Evolutionary conservation across 768 basidiomycete genomes (phyloP), one percentile per base, ranked within the genome.

Genomic region (Hygrocybe punicea): DNA sequence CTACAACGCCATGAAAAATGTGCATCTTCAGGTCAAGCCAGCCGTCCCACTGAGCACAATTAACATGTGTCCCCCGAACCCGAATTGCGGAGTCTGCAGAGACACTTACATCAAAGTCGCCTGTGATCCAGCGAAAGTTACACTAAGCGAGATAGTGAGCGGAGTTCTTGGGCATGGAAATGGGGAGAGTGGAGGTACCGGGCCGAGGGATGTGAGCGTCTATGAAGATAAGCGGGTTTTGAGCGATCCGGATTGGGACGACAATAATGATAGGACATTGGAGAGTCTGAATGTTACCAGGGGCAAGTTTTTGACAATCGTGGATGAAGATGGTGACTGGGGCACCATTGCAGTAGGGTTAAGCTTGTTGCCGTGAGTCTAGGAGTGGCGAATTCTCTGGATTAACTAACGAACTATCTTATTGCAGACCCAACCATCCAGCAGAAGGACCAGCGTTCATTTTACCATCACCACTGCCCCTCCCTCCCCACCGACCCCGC

Each of bases 201-300:
- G 49, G 7, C 54, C 65, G 64, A 76, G 67, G 74, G 86, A 90
- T 45, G 84, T 94, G 10, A 88, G 84, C 62, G 87, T 95, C 35
- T 91, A 86, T 64, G 92, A 98, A 70, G 93, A 90, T 47, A 86
- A 88, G 63, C 80, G 94, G 44, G 72, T 99, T 45, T 73, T 99
- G 55, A 88, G 85, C 60, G 97, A 98, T 65, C 92, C 93, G 6
- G 96, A 98, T 66, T 96, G 89, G 80, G 88, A 92, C 46, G 95
- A 98, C 64, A 98, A 98, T 64, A 67, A 82, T 58, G 86, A 82
- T 2, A 80, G 87, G 59, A 93, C 91, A 47, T 68, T 99, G 62
- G 89, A 84, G 61, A 90, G 91, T 62, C 66, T 98, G 54, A 88
- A 83, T 47, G 84, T 96, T 33, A 83, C 81, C 0, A 74, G 86